phyloP scores from a whole-genome alignment of 345 rosid species.

The Linum trigynum region DNA sequence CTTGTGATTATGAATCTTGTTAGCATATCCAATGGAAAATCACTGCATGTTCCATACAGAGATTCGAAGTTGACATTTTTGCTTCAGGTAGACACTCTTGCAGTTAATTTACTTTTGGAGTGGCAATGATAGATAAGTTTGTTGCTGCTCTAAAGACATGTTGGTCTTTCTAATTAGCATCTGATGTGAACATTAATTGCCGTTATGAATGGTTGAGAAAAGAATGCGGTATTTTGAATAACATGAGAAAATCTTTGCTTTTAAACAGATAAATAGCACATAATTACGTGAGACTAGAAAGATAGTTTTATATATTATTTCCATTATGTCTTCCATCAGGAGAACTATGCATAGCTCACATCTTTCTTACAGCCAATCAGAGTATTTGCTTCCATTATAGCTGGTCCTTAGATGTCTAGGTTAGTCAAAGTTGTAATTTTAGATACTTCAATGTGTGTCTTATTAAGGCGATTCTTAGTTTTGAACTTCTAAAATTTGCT shows the following conservation, averaged over 20 bases:
- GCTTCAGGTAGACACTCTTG: constrained; percentile 59
- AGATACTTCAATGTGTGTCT: no score
- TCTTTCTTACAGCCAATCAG: neutral
- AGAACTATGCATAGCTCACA: neutral
- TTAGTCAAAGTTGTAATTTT: no score
- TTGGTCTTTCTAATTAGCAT: neutral
- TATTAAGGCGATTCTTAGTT: no score
- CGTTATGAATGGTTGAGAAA: neutral
- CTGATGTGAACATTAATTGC: neutral
- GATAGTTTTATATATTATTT: no score
- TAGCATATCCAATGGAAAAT: constrained; percentile 85
- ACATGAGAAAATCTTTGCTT: no score
- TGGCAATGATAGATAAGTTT: no score
- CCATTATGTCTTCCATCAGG: no score
- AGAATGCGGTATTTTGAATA: no score
- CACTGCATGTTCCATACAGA: constrained; percentile 93
- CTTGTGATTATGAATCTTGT: constrained; percentile 98
- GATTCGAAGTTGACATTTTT: constrained; percentile 97
- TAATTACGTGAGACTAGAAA: no score
- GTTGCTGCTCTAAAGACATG: no score
- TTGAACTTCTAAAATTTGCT: no score
- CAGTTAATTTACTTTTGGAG: neutral
- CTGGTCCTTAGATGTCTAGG: neutral
- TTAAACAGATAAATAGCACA: no score
- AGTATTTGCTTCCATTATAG: neutral